phyloP scores from a whole-genome alignment of 2,329 filamentous ascomycete genomes.

The Aspergillus brasiliensis region DNA sequence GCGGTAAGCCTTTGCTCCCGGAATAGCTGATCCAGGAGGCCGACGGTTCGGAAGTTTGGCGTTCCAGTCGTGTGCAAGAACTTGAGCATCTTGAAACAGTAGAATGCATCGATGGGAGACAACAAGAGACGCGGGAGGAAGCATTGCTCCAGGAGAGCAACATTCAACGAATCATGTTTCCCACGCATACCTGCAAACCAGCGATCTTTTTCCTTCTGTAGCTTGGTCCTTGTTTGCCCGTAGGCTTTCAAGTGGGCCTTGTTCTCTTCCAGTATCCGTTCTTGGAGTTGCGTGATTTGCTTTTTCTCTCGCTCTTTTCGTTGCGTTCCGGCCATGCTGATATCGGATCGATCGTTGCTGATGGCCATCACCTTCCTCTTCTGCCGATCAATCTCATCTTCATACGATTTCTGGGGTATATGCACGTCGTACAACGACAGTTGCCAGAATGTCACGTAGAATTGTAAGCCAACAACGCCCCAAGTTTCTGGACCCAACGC shows the following conservation, averaged over 20 bases:
- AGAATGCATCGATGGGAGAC: conserved; percentile 85
- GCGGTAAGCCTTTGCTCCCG: conserved; percentile 76
- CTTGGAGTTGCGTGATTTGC: conserved; percentile 67
- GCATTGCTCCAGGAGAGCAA: conserved; percentile 83
- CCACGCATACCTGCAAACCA: conserved; percentile 73
- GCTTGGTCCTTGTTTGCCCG: conserved; percentile 66
- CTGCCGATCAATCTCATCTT: conserved; percentile 70
- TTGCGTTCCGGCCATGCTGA: conserved; percentile 65
- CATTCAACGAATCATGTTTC: conserved; percentile 68
- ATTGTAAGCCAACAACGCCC: conserved; percentile 72
- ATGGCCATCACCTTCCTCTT: conserved; percentile 68
- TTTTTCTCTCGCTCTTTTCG: conserved; percentile 72
- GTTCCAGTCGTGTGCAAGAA: conserved; percentile 83
- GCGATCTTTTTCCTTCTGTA: conserved; percentile 72
- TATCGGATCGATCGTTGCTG: conserved; percentile 71
- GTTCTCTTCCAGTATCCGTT: conserved; percentile 72
- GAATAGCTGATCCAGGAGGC: conserved; percentile 82
- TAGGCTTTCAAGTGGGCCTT: conserved; percentile 69
- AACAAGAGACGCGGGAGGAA: conserved; percentile 84
- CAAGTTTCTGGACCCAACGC: conserved; percentile 66
- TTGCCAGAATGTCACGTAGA: conserved; percentile 92
- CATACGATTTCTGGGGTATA: conserved; percentile 75
- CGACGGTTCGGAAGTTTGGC: conserved; percentile 82
- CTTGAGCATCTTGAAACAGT: conserved; percentile 81
- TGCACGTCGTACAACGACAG: conserved; percentile 79